Base-by-base conservation (phyloP, 148 eudicot genomes). In the Hydrangea macrophylla region DNA sequence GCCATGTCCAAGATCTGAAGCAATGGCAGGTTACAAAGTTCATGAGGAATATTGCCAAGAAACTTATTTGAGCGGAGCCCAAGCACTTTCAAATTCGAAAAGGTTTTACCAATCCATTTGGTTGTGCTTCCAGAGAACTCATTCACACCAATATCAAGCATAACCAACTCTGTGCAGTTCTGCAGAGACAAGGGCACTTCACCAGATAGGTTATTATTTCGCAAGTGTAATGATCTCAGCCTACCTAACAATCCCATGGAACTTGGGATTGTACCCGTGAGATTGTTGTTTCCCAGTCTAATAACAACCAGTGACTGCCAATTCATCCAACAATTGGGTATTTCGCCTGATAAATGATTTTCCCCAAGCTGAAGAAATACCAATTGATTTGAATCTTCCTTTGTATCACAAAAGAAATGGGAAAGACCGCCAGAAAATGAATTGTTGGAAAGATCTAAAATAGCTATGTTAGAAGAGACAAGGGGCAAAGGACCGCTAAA, bases 191-290 rank as follows among this genome's bases (percentile, higher is more conserved):
- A 10, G 22, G 78, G 77, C 6, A 78, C 10, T 25, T 17, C 20
- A 8, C 78, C 78, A 33, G 64, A 69, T 11, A 78, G 61, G 2
- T n/a, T 13, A 51, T 78, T 78, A 27, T 28, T 37, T 1, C 54
- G 12, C 7, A 78, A 12, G 26, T 70, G 42, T 32, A 73, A 65
- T 24, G 73, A 73, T 50, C 7, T 0, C 1, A 73, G 48, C 1
- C 0, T 0, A 0, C 0, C 0, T 51, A 73, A 26, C 36, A 15
- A 10, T 6, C 74, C 77, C 17, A 78, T 24, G 23, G 77, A 68
- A 25, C 42, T 58, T 23, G 78, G 78, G 30, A 78, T 78, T 7
- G 9, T 40, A 4, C 81, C 81, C 9, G 33, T 58, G 0, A 78
- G 53, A 9, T 63, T 9, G 22, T 78, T 78, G 55, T 64, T n/a